Conservation (phyloP, 768 basidiomycete species). For the Mycena epipterygia region DNA sequence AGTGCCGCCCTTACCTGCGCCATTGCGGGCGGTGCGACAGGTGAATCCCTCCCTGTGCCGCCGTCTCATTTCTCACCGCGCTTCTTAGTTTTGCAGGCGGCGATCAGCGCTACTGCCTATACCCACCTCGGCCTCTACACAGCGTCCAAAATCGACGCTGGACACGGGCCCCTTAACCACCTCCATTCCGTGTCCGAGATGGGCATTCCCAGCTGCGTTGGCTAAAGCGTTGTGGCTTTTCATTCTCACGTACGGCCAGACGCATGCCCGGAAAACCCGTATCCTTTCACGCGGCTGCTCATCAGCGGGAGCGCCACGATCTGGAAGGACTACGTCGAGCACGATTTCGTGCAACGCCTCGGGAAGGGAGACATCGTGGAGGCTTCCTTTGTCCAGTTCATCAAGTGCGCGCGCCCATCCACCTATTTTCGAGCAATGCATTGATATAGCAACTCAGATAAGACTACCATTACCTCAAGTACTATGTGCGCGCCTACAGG, state of each 20-base stretch:
- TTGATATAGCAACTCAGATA: constrained; percentile 61
- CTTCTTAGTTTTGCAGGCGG: constrained; percentile 68
- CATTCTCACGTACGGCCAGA: constrained; percentile 49
- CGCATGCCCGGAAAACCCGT: constrained; percentile 70
- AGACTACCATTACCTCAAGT: constrained; percentile 85
- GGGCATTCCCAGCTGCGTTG: constrained; percentile 62
- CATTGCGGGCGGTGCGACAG: constrained; percentile 67
- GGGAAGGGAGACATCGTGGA: constrained; percentile 77
- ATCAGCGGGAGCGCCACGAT: constrained; percentile 66
- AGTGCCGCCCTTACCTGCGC: constrained; percentile 83
- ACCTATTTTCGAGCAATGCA: background rate
- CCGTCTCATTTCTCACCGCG: background rate
- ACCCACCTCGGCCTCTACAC: constrained; percentile 82
- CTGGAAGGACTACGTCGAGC: constrained; percentile 85
- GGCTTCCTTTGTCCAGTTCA: constrained; percentile 85
- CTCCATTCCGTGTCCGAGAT: constrained; percentile 68
- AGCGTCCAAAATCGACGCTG: constrained; percentile 76
- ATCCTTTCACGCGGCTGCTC: constrained; percentile 77
- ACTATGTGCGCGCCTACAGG: constrained; percentile 89
- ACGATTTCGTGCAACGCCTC: constrained; percentile 85
- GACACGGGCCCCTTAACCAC: constrained; percentile 91
- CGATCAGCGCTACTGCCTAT: constrained; percentile 72
- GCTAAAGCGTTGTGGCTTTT: background rate
- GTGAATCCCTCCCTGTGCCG: constrained; percentile 39
- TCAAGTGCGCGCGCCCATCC: constrained; percentile 69